A percentile compares a stretch with the other conserved stretches of the same genome.
These are phyloP conservation scores for Mycena haematopus DNA, from an alignment of 768 basidiomycete genomes.

Conservation along the genomic window DNA sequence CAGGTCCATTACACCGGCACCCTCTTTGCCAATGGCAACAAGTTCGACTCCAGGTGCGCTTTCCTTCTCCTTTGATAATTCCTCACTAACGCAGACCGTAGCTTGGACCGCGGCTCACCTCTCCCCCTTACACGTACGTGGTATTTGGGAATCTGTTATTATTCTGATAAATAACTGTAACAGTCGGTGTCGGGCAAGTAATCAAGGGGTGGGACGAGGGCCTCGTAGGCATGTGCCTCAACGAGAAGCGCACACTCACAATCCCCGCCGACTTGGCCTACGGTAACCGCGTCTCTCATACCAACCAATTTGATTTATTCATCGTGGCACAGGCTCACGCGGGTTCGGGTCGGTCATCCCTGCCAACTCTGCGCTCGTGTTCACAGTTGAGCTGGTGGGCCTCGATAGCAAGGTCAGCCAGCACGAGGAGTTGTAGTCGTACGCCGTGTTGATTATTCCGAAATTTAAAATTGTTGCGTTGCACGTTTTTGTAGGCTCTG, in stretches of 20 bases:
- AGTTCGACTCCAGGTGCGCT: conserved; percentile 88
- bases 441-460: not conserved
- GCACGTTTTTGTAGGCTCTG: not conserved
- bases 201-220: conserved; percentile 89
- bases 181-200: conserved; percentile 83
- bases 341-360: conserved; percentile 84
- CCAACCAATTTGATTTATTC: not conserved
- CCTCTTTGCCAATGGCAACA: conserved; percentile 72
- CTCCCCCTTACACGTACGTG: conserved; percentile 75
- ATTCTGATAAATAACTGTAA: not conserved
- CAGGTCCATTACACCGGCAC: conserved; percentile 76
- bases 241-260: conserved; percentile 87
- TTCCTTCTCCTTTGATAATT: not conserved
- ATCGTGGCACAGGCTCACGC: conserved; percentile 57
- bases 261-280: conserved; percentile 85
- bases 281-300: conserved; percentile 67
- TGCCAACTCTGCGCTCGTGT: conserved; percentile 78
- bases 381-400: conserved; percentile 84
- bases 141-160: not conserved
- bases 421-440: conserved; percentile 62
- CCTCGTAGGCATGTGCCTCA: conserved; percentile 82
- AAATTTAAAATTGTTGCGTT: not conserved
- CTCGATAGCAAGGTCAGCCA: conserved; percentile 51
- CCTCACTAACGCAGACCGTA: conserved; percentile 34
- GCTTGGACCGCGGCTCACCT: conserved; percentile 75